Percentiles rank a stretch among this genome's conserved stretches.
Evolutionary conservation across 257 asterid species (phyloP).

Genomic region (Verbena officinalis): DNA sequence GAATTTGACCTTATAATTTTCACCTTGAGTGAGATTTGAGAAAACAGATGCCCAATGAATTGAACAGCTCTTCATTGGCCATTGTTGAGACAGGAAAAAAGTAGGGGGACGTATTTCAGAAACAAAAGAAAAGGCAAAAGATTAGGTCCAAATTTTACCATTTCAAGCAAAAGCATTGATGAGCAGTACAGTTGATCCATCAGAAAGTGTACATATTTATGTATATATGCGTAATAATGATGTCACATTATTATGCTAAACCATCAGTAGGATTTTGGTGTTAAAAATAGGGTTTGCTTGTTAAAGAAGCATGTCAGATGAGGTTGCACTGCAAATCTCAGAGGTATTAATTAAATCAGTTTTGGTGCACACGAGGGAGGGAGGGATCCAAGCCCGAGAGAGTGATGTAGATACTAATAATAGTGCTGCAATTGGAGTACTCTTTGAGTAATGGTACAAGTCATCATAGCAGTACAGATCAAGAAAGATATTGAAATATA

Average conservation of each 20-base stretch:
- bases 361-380: constrained; percentile 26
- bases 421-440: constrained; percentile 22
- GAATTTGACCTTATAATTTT: too few species aligned
- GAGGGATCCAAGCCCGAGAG: too few species aligned
- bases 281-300: constrained; percentile 33
- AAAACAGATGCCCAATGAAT: too few species aligned
- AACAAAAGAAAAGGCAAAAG: constrained; percentile 12
- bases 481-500: not conserved
- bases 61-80: not conserved
- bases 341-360: too few species aligned
- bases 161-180: not conserved
- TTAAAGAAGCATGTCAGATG: constrained; percentile 40
- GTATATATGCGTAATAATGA: not conserved
- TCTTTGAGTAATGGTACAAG: constrained; percentile 17
- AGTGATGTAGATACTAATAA: constrained; percentile 4
- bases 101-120: not conserved
- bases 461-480: constrained; percentile 19
- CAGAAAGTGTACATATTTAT: not conserved
- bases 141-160: not conserved
- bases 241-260: constrained; percentile 10
- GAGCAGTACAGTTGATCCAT: not conserved
- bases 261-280: constrained; percentile 6
- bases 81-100: not conserved
- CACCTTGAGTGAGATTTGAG: too few species aligned
- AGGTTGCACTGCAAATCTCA: constrained; percentile 20